Conservation (phyloP, 2,329 filamentous ascomycete species). For the Bipolaris cookei region DNA sequence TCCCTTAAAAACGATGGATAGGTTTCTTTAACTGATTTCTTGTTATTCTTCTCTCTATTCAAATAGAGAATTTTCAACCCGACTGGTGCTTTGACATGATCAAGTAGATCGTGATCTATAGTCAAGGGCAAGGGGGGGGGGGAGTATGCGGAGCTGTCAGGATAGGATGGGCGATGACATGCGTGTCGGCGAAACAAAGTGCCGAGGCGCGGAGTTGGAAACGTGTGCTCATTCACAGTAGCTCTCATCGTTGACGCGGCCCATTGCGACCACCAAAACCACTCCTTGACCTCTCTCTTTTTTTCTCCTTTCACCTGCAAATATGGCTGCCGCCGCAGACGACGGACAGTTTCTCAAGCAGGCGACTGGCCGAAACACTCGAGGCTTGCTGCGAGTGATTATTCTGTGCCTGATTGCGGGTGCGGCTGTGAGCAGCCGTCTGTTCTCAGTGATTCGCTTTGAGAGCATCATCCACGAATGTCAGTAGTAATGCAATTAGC, state of each 20-base stretch:
- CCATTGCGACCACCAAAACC: slow-evolving; percentile 37
- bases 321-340: slow-evolving; percentile 49
- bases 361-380: slow-evolving; percentile 78
- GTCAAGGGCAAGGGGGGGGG: background rate
- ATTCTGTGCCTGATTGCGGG: slow-evolving; percentile 92
- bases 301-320: slow-evolving; percentile 27
- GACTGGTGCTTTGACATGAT: background rate
- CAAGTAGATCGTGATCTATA: too few species aligned
- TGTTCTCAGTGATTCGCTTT: slow-evolving; percentile 98
- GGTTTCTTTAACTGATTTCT: too few species aligned
- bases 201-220: slow-evolving; percentile 32
- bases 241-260: slow-evolving; percentile 42
- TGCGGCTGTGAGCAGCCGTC: slow-evolving; percentile 87
- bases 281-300: slow-evolving; percentile 25
- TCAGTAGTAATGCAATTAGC: slow-evolving; percentile 65
- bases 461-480: slow-evolving; percentile 99
- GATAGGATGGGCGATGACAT: slow-evolving; percentile 9
- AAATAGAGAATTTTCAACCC: background rate
- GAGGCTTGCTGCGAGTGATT: slow-evolving; percentile 83
- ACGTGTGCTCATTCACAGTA: slow-evolving; percentile 37
- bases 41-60: too few species aligned
- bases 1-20: background rate
- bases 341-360: slow-evolving; percentile 70
- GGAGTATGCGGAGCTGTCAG: background rate
- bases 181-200: slow-evolving; percentile 29